phyloP scores from a whole-genome alignment of 495 filamentous ascomycete species.

The Aspergillus campestris region DNA sequence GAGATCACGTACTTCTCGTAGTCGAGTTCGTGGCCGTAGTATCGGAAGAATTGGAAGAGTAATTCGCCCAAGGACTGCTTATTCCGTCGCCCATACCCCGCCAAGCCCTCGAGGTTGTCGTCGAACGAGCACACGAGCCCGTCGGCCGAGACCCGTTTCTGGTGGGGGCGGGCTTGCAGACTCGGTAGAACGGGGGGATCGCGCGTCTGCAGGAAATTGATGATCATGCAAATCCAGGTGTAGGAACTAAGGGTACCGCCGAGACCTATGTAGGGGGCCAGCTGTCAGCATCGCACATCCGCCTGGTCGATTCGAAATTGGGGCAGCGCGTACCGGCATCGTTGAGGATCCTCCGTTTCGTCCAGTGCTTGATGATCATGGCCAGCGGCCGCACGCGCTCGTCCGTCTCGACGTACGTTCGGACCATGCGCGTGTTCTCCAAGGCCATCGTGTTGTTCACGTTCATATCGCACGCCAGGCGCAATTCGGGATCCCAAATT shows the following conservation, averaged over 20 bases:
- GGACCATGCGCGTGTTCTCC: slow-evolving; percentile 97
- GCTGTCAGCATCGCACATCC: slow-evolving; percentile 11
- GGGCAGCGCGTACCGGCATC: slow-evolving; percentile 87
- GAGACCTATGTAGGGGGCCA: slow-evolving; percentile 58
- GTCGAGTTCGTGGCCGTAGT: slow-evolving; percentile 87
- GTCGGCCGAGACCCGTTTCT: slow-evolving; percentile 48
- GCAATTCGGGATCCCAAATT: slow-evolving; percentile 92
- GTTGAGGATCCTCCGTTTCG: slow-evolving; percentile 81
- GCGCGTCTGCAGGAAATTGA: slow-evolving; percentile 89
- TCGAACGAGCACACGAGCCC: slow-evolving; percentile 68
- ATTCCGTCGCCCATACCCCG: slow-evolving; percentile 69
- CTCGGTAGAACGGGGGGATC: slow-evolving; percentile 81
- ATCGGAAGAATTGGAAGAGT: slow-evolving; percentile 88
- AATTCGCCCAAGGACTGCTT: slow-evolving; percentile 74
- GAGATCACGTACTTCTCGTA: slow-evolving; percentile 81
- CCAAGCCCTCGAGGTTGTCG: slow-evolving; percentile 67
- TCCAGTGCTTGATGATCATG: slow-evolving; percentile 97
- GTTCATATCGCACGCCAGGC: slow-evolving; percentile 94
- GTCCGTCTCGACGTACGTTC: slow-evolving; percentile 92
- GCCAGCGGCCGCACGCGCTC: slow-evolving; percentile 82
- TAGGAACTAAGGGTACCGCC: slow-evolving; percentile 96
- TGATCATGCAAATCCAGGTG: slow-evolving; percentile 99
- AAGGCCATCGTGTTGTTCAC: slow-evolving; percentile 93
- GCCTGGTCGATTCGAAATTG: no score
- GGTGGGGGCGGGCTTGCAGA: slow-evolving; percentile 67